Percentiles rank a stretch among this genome's conserved stretches.
Conservation (phyloP, 768 basidiomycete species). For the Cyclocybe cylindracea region DNA sequence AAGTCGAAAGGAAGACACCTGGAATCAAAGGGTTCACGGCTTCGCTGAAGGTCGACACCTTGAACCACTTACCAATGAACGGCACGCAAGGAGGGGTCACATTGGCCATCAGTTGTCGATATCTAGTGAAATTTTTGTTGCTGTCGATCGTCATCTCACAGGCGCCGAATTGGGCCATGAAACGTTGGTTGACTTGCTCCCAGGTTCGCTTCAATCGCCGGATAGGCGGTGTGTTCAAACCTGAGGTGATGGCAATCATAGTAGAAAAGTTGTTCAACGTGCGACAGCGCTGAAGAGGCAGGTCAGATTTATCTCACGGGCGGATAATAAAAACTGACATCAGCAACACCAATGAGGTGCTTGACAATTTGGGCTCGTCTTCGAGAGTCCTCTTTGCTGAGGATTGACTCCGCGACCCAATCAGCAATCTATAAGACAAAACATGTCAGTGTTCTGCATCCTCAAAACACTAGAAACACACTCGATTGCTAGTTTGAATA, state of each 20-base stretch:
- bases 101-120: conserved; percentile 78
- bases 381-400: conserved; percentile 78
- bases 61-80: conserved; percentile 74
- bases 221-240: conserved; percentile 91
- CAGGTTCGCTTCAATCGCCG: conserved; percentile 91
- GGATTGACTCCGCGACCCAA: conserved; percentile 89
- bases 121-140: conserved; percentile 93
- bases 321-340: conserved; percentile 53
- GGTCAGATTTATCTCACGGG: conserved; percentile 2
- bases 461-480: conserved; percentile 30
- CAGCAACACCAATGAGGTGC: conserved; percentile 88
- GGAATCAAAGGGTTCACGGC: conserved; percentile 1
- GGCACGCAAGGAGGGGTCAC: conserved; percentile 94
- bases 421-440: conserved; percentile 68
- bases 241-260: conserved; percentile 96
- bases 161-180: conserved; percentile 69
- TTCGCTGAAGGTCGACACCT: conserved; percentile 1
- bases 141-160: conserved; percentile 92
- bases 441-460: too few species aligned
- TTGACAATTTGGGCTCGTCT: conserved; percentile 82
- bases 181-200: conserved; percentile 81
- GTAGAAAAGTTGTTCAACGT: conserved; percentile 90
- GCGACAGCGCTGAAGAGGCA: conserved; percentile 74
- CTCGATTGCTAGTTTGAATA: conserved; percentile 87
- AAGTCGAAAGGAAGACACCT: conserved; percentile 95